Conservation (phyloP, 192 early-diverging fungal species). For the Chytriomyces hyalinus region DNA sequence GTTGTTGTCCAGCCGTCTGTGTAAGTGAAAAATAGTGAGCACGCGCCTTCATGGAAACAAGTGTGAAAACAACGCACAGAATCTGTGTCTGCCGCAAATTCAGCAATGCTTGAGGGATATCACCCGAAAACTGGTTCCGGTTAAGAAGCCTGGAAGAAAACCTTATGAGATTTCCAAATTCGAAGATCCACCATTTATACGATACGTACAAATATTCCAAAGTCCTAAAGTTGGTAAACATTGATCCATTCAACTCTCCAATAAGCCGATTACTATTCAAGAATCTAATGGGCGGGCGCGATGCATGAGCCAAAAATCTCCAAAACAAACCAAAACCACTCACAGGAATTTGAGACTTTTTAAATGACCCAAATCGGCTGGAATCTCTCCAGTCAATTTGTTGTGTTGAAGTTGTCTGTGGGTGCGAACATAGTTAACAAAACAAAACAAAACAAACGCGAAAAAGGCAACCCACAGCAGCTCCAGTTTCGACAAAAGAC, state of each 20-base stretch:
- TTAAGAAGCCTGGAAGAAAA: constrained; percentile 12
- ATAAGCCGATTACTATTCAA: constrained; percentile 23
- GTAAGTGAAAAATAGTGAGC: background rate
- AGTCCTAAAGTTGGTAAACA: constrained; percentile 13
- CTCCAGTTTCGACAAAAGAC: constrained; percentile 8
- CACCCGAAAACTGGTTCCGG: constrained; percentile 27
- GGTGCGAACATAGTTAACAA: background rate
- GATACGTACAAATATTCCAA: constrained; percentile 16
- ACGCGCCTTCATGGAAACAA: background rate
- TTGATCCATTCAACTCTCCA: background rate
- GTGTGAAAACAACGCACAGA: background rate
- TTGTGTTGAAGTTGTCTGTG: constrained; percentile 26
- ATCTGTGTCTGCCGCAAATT: constrained; percentile 15
- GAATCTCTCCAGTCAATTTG: constrained; percentile 9
- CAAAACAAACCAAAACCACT: constrained; percentile 2
- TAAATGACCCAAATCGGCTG: constrained; percentile 1
- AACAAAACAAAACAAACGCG: background rate
- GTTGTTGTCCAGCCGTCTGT: constrained; percentile 28
- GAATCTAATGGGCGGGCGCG: background rate
- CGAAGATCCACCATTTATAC: no score
- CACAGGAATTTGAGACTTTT: constrained; percentile 23
- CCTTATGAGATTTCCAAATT: background rate
- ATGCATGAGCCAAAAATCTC: background rate
- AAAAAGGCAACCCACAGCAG: constrained; percentile 3
- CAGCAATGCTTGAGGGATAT: constrained; percentile 3